Conservation (phyloP, 2,329 filamentous ascomycete genomes). For the Fusarium pseudograminearum region DNA sequence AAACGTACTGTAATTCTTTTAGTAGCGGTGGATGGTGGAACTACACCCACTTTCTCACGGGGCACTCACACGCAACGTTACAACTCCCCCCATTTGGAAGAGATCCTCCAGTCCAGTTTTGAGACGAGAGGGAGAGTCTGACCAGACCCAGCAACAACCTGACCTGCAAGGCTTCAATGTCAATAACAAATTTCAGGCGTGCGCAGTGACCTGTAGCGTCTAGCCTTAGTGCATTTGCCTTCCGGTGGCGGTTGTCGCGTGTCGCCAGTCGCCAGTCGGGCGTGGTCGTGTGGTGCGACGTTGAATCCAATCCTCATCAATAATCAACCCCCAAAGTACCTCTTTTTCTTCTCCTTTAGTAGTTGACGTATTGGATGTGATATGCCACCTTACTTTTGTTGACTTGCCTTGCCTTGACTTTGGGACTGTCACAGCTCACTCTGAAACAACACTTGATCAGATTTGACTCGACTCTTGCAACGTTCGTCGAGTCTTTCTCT, state of each 20-base stretch:
- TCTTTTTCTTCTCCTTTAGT: neutral
- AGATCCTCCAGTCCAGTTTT: slow-evolving; percentile 29
- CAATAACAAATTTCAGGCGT: slow-evolving; percentile 6
- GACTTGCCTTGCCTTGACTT: slow-evolving; percentile 2
- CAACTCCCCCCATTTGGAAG: slow-evolving; percentile 36
- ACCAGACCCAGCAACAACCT: slow-evolving; percentile 24
- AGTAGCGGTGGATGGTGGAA: slow-evolving; percentile 2
- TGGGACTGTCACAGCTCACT: neutral
- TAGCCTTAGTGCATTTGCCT: neutral
- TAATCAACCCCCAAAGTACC: slow-evolving; percentile 4
- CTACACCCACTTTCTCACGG: slow-evolving; percentile 38
- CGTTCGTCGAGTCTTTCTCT: slow-evolving; percentile 10
- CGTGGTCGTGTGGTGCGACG: slow-evolving; percentile 40
- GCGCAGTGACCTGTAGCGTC: slow-evolving; percentile 18
- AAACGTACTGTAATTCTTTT: neutral
- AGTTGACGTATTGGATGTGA: slow-evolving; percentile 11
- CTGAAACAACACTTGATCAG: neutral
- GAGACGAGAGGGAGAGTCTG: slow-evolving; percentile 16
- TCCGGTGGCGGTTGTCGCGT: slow-evolving; percentile 40
- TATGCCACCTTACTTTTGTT: slow-evolving; percentile 24
- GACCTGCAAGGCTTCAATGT: neutral
- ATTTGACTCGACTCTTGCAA: slow-evolving; percentile 2
- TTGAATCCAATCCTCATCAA: slow-evolving; percentile 34
- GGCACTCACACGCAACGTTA: slow-evolving; percentile 42
- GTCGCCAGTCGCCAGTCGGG: slow-evolving; percentile 31